Base-by-base conservation (phyloP, 345 rosid species). In the Hypericum perforatum region DNA sequence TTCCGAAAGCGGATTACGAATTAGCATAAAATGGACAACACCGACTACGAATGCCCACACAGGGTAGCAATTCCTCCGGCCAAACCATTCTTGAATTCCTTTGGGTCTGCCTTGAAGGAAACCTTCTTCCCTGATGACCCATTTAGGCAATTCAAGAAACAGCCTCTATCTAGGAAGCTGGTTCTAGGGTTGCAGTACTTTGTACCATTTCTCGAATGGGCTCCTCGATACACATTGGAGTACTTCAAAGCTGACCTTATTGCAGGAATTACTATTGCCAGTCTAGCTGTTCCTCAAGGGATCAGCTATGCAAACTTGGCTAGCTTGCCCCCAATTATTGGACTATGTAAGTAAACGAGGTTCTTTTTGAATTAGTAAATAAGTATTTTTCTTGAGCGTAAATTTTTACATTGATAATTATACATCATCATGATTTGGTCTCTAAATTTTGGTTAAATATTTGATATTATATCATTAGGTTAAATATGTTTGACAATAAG, bases 231-330 rank as follows among this genome's bases (percentile, higher is more conserved):
- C 59, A 79, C 15, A 39, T 61, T 64, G 9, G 32, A 38, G 11
- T 56, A 61, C 60, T 69, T 79, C 48, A 62, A 40, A 50, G 72
- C 77, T 14, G 82, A 79, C 62, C 46, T 74, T 37, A 57, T 76
- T 0, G 66, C 82, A 4, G 82, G 82, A 15, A 67, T 79, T 48
- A 79, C 82, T 60, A 79, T 74, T 57, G 82, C 82, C 13, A 76
- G 85, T 64, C 59, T 79, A 8, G 77, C 79, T 39, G 72, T 79
- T 52, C 85, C 85, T 62, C 85, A 79, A 63, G 85, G 76, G 29
- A 79, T 79, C 10, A 73, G 74, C 11, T 76, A 79, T 16, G 71
- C 85, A 0, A 64, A 56, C 45, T 76, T 79, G 37, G 85, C 85
- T 6, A 66, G 58, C 42, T 60, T 79, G 56, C 68, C 66, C 39